Conservation (phyloP, 2,329 filamentous ascomycete species). For the Alternaria sp. region DNA sequence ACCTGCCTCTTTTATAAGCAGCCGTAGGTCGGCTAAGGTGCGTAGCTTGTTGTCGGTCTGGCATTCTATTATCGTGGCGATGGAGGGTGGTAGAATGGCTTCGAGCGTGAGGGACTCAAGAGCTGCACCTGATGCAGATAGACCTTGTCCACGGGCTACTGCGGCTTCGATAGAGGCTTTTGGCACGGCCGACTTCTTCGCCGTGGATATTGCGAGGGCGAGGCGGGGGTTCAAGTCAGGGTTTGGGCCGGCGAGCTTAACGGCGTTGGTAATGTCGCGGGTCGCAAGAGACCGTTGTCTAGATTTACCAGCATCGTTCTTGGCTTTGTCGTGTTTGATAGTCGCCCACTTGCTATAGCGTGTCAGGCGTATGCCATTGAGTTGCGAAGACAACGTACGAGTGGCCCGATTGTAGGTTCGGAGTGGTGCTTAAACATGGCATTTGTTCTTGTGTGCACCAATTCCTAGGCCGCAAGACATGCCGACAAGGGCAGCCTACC, state of each 20-base stretch:
- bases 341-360: conserved; percentile 86
- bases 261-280: conserved; percentile 76
- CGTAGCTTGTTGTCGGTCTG: conserved; percentile 83
- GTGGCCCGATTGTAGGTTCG: conserved; percentile 44
- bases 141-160: conserved; percentile 86
- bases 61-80: conserved; percentile 82
- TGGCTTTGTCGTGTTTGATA: conserved; percentile 93
- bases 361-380: not conserved
- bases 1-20: conserved; percentile 73
- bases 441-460: conserved; percentile 29
- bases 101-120: conserved; percentile 84
- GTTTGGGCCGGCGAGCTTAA: conserved; percentile 79
- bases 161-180: conserved; percentile 85
- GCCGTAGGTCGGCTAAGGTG: conserved; percentile 75
- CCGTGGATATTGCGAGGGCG: conserved; percentile 73
- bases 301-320: conserved; percentile 81
- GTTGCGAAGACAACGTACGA: conserved; percentile 33
- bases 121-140: conserved; percentile 74
- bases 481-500: conserved; percentile 33
- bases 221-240: conserved; percentile 78
- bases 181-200: conserved; percentile 86
- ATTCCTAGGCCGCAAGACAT: conserved; percentile 18
- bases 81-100: conserved; percentile 75
- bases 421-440: conserved; percentile 42
- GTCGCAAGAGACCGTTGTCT: conserved; percentile 72